Percentiles rank a stretch among this genome's conserved stretches.
These are phyloP conservation scores for Bolboschoenoplectus hybrid DNA, from an alignment of 202 grass and related monocot genomes.

Conservation along the genomic window DNA sequence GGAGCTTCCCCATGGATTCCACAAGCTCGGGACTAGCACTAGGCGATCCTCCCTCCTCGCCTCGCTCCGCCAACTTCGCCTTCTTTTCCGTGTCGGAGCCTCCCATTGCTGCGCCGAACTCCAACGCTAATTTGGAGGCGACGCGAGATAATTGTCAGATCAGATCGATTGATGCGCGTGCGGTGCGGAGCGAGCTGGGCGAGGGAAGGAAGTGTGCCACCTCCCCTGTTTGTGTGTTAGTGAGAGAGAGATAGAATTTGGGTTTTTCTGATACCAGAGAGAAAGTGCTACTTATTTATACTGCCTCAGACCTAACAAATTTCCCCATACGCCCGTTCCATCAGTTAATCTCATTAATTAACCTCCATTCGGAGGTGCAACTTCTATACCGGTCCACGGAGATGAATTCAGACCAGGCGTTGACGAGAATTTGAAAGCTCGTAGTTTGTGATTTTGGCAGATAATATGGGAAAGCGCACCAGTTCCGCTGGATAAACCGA, in stretches of 20 bases:
- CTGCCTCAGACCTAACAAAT: conserved; percentile 4
- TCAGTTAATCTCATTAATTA: background rate
- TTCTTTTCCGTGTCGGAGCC: conserved; percentile 82
- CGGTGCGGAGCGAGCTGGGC: background rate
- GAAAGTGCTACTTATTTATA: conserved; percentile 33
- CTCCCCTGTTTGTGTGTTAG: conserved; percentile 18
- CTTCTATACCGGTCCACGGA: background rate
- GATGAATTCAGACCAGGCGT: background rate
- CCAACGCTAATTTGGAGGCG: conserved; percentile 39
- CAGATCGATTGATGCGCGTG: conserved; percentile 31
- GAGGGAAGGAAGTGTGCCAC: conserved; percentile 24
- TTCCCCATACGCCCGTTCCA: background rate
- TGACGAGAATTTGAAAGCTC: background rate
- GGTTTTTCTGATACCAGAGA: conserved; percentile 7
- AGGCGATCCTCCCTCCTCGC: conserved; percentile 60
- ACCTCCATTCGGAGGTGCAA: no score
- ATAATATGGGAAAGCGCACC: conserved; percentile 29
- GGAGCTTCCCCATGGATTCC: conserved; percentile 83
- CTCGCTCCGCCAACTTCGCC: conserved; percentile 59
- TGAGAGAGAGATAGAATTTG: conserved; percentile 4
- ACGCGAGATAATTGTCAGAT: conserved; percentile 43
- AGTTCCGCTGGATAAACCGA: background rate
- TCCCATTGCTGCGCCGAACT: conserved; percentile 41
- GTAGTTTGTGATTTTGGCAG: conserved; percentile 12
- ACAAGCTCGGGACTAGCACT: conserved; percentile 62